A percentile compares a stretch with the other conserved stretches of the same genome.
Evolutionary conservation across 139 green algal species (phyloP).

Genomic region (Coelastrella sp.): DNA sequence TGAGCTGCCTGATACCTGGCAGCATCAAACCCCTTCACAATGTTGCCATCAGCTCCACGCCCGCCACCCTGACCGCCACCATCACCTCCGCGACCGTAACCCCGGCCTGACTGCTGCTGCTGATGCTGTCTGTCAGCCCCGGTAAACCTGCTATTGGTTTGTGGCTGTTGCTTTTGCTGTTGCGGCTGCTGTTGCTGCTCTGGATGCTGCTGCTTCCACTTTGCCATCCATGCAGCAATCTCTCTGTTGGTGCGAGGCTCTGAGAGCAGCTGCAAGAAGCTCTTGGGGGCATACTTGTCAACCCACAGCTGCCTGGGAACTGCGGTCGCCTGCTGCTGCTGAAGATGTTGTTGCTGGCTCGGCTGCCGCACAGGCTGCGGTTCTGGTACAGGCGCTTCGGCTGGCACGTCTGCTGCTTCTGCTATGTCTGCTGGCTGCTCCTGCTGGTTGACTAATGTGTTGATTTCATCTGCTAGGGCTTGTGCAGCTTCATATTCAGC

Average conservation of each 20-base stretch:
- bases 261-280: conserved; percentile 90
- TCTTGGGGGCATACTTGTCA: conserved; percentile 88
- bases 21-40: conserved; percentile 17
- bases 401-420: conserved; percentile 3
- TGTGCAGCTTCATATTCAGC: conserved; percentile 35
- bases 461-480: conserved; percentile 11
- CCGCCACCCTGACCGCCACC: neutral
- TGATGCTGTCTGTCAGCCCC: neutral
- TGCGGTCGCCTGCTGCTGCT: neutral
- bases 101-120: conserved; percentile 5
- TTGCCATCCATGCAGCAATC: conserved; percentile 58
- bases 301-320: conserved; percentile 83
- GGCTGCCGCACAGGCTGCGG: too few relatives aligned
- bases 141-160: neutral
- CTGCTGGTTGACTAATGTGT: neutral
- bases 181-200: conserved; percentile 33
- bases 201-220: conserved; percentile 34
- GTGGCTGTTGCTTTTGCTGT: neutral
- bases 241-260: conserved; percentile 92
- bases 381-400: neutral
- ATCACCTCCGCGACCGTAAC: neutral
- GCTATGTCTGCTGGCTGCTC: neutral
- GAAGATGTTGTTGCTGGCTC: conserved; percentile 1
- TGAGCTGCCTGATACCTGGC: conserved; percentile 24
- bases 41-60: neutral